Conservation (phyloP, 768 basidiomycete genomes). For the Kwoniella sp. region DNA sequence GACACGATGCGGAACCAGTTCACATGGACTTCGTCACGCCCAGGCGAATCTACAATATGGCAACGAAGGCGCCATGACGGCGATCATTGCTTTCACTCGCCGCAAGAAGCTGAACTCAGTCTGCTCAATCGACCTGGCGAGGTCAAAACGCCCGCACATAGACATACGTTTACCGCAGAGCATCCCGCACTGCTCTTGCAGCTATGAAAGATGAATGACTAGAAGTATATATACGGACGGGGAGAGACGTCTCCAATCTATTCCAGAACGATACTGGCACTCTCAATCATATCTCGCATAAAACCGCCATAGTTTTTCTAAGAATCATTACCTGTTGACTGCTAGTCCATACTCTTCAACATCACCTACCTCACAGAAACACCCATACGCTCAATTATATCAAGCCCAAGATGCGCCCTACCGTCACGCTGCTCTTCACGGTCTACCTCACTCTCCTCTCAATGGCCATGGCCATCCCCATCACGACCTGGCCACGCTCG, state of each 20-base stretch:
- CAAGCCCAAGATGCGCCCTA: background rate
- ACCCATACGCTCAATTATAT: too few relatives aligned
- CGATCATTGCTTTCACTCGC: background rate
- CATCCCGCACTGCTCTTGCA: background rate
- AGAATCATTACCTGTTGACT: too few relatives aligned
- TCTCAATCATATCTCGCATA: too few relatives aligned
- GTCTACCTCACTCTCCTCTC: background rate
- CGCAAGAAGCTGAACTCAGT: too few relatives aligned
- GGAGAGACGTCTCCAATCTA: too few relatives aligned
- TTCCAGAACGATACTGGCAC: too few relatives aligned
- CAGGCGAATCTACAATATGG: too few relatives aligned
- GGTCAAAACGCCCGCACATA: too few relatives aligned
- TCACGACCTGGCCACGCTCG: background rate
- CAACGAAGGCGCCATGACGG: background rate
- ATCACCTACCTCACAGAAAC: background rate
- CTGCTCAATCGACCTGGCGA: too few relatives aligned
- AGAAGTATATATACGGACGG: background rate
- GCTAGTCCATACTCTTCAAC: background rate
- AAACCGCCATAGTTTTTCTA: too few relatives aligned
- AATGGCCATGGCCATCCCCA: background rate
- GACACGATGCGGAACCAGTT: too few relatives aligned
- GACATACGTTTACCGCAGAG: background rate
- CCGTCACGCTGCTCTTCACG: background rate
- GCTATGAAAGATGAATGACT: background rate
- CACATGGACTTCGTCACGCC: too few relatives aligned